These are phyloP conservation scores for Exutisphaerella laricina DNA, from an alignment of 2,329 filamentous ascomycete genomes.

Conservation along the genomic window DNA sequence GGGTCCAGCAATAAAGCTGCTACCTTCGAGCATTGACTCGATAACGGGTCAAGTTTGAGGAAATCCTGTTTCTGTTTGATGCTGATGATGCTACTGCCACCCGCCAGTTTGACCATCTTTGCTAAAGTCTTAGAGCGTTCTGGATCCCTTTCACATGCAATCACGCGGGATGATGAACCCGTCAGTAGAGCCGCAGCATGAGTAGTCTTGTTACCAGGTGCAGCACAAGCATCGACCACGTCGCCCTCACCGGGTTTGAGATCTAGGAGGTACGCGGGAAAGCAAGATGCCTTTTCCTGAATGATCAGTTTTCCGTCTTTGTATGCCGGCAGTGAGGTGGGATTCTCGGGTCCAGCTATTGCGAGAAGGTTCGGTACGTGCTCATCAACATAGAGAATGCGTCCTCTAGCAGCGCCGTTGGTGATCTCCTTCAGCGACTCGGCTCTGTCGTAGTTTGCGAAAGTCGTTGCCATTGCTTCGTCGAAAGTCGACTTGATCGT, in stretches of 20 bases:
- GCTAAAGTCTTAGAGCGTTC: slow-evolving; percentile 67
- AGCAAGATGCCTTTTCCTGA: slow-evolving; percentile 96
- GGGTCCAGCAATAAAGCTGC: slow-evolving; percentile 80
- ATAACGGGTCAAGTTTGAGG: slow-evolving; percentile 62
- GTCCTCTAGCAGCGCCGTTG: slow-evolving; percentile 33
- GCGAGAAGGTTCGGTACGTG: slow-evolving; percentile 82
- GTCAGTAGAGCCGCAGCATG: slow-evolving; percentile 73
- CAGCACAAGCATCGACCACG: slow-evolving; percentile 87
- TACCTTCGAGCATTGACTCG: slow-evolving; percentile 61
- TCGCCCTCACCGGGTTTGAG: slow-evolving; percentile 63
- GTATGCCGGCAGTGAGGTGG: slow-evolving; percentile 71
- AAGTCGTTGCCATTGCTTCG: slow-evolving; percentile 68
- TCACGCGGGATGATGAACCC: slow-evolving; percentile 45
- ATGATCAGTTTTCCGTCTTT: slow-evolving; percentile 72
- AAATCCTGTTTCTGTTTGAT: slow-evolving; percentile 78
- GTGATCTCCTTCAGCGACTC: slow-evolving; percentile 51
- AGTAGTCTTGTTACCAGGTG: slow-evolving; percentile 96
- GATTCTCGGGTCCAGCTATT: slow-evolving; percentile 61
- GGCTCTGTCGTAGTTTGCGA: slow-evolving; percentile 57
- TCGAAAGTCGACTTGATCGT: slow-evolving; percentile 65
- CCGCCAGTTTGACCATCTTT: slow-evolving; percentile 78
- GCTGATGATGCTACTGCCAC: slow-evolving; percentile 59
- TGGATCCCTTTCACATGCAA: slow-evolving; percentile 73
- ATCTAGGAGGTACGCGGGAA: slow-evolving; percentile 83
- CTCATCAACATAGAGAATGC: slow-evolving; percentile 64